Evolutionary conservation across 2,329 filamentous ascomycete species (phyloP).

Genomic region (Zymoseptoria tritici): DNA sequence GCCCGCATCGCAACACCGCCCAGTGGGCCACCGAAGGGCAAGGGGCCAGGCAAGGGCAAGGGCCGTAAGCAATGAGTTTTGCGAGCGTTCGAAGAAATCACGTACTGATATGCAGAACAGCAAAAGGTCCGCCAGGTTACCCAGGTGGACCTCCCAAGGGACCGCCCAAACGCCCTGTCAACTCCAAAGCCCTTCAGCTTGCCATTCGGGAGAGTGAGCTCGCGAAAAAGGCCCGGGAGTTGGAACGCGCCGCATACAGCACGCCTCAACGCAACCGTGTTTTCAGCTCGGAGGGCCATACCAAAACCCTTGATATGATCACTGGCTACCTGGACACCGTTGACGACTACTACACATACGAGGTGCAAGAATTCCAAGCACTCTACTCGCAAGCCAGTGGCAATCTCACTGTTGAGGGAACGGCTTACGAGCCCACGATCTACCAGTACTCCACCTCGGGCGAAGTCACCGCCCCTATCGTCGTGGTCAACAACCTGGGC

Average conservation of each 20-base stretch:
- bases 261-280: conserved; percentile 32
- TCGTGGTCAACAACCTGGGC: conserved; percentile 54
- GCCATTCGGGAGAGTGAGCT: conserved; percentile 15
- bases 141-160: not conserved
- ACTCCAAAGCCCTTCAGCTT: conserved; percentile 5
- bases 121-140: not conserved
- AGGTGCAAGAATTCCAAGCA: conserved; percentile 38
- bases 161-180: not conserved
- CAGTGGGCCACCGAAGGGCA: not conserved
- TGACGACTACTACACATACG: conserved; percentile 53
- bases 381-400: conserved; percentile 29
- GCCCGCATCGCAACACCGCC: not conserved
- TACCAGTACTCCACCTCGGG: conserved; percentile 58
- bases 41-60: not conserved
- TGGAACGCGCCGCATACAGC: conserved; percentile 34
- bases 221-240: conserved; percentile 20
- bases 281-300: conserved; percentile 32
- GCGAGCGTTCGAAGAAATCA: not conserved
- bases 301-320: conserved; percentile 34
- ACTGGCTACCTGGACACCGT: conserved; percentile 35
- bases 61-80: not conserved
- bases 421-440: conserved; percentile 50
- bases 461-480: conserved; percentile 47
- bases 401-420: conserved; percentile 46
- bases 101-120: not conserved